These are phyloP conservation scores for Lentinus polychrous DNA, from an alignment of 1,284 basidiomycete species.

Conservation along the genomic window DNA sequence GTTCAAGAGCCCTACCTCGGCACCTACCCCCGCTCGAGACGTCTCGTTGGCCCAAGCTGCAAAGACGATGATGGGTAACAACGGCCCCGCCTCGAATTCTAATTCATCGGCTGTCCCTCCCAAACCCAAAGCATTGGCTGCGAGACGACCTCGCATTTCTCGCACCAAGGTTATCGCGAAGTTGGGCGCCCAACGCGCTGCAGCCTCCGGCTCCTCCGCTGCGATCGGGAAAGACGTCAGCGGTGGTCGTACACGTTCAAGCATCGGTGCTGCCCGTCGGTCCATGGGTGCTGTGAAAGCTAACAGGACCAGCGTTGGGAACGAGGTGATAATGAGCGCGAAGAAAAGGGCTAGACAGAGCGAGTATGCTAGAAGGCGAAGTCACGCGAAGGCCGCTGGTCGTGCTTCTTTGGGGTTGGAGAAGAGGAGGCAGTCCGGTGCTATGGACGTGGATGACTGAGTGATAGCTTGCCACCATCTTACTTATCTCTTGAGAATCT, in stretches of 20 bases:
- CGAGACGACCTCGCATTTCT: constrained; percentile 67
- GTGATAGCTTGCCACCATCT: not conserved
- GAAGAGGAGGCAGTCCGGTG: no score
- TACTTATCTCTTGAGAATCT: not conserved
- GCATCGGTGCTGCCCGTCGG: constrained; percentile 43
- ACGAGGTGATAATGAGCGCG: constrained; percentile 41
- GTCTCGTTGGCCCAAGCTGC: constrained; percentile 28
- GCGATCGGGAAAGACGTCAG: not conserved
- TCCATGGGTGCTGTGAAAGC: constrained; percentile 38
- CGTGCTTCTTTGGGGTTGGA: not conserved
- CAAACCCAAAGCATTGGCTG: constrained; percentile 35
- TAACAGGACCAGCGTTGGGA: constrained; percentile 25
- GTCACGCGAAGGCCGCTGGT: constrained; percentile 12
- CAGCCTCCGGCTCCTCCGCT: constrained; percentile 17
- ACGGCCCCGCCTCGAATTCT: not conserved
- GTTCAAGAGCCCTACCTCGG: constrained; percentile 26
- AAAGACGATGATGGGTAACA: constrained; percentile 17
- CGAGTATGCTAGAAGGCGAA: constrained; percentile 41
- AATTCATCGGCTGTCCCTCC: constrained; percentile 15
- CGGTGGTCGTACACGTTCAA: constrained; percentile 38
- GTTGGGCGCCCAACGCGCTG: constrained; percentile 63
- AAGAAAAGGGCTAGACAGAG: constrained; percentile 64
- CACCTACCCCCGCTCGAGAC: constrained; percentile 28
- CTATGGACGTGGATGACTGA: constrained; percentile 15
- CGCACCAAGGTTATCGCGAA: constrained; percentile 71